Percentiles rank a stretch among this genome's conserved stretches.
Conservation (phyloP, 2,329 filamentous ascomycete species). For the Pleurostoma richardsiae region DNA sequence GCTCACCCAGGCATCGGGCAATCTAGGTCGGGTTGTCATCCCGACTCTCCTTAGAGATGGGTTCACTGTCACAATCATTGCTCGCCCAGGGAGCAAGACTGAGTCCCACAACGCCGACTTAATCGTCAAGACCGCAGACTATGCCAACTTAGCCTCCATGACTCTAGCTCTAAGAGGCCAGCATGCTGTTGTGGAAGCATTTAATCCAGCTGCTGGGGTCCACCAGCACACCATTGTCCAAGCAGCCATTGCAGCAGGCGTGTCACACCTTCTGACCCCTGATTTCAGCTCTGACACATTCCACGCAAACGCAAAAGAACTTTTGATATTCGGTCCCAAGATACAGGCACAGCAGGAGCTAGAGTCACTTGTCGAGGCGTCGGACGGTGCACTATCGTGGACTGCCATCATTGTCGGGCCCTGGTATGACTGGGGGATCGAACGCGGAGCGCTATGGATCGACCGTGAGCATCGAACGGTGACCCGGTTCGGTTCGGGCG, state of each 20-base stretch:
- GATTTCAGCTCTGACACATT: conserved; percentile 16
- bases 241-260: conserved; percentile 10
- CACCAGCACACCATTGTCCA: conserved; percentile 12
- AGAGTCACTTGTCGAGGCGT: conserved; percentile 3
- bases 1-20: neutral
- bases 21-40: neutral
- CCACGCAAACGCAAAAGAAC: conserved; percentile 6
- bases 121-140: neutral
- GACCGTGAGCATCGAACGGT: conserved; percentile 6
- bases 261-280: conserved; percentile 12
- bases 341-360: conserved; percentile 11
- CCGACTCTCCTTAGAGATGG: neutral
- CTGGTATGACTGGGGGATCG: conserved; percentile 15
- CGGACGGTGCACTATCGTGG: conserved; percentile 8
- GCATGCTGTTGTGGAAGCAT: conserved; percentile 10
- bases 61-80: neutral
- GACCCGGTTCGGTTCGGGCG: conserved; percentile 6
- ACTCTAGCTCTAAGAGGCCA: neutral
- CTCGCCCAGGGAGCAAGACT: neutral
- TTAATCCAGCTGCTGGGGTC: conserved; percentile 13
- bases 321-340: conserved; percentile 10
- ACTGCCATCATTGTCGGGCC: conserved; percentile 13
- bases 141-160: neutral
- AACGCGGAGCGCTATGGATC: conserved; percentile 12
- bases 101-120: neutral